phyloP scores from a whole-genome alignment of 306 rosid species.

The Gillenia trifoliata region DNA sequence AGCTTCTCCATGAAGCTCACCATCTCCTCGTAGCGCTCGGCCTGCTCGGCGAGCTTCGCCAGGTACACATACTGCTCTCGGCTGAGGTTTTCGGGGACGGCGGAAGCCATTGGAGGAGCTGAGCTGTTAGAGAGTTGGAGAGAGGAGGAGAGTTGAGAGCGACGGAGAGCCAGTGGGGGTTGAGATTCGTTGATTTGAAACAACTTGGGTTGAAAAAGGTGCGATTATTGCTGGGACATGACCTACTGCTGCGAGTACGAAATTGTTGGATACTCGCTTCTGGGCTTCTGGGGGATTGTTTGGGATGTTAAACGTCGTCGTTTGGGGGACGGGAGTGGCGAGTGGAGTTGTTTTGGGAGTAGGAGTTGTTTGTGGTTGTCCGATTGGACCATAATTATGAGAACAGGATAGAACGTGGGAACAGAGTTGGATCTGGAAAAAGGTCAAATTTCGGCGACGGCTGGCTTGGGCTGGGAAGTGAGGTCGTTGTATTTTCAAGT shows the following conservation, averaged over 20 bases:
- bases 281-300: background rate
- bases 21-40: slow-evolving; percentile 50
- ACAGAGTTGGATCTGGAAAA: background rate
- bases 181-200: slow-evolving; percentile 13
- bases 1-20: slow-evolving; percentile 44
- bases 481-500: background rate
- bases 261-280: background rate
- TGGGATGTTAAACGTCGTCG: background rate
- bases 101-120: slow-evolving; percentile 24
- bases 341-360: background rate
- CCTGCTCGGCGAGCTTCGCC: slow-evolving; percentile 44
- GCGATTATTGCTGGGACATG: background rate
- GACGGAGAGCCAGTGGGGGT: background rate
- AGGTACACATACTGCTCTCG: slow-evolving; percentile 38
- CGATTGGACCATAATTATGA: slow-evolving; percentile 12
- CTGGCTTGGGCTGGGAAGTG: background rate
- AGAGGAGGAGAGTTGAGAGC: background rate
- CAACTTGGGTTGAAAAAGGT: background rate
- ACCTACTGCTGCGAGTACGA: background rate
- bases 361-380: background rate
- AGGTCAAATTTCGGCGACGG: slow-evolving; percentile 23
- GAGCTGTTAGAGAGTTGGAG: background rate
- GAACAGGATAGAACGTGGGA: slow-evolving; percentile 18
- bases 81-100: slow-evolving; percentile 28
- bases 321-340: background rate